Evolutionary conservation across 371 early-diverging fungal species (phyloP), one percentile per base, ranked within the genome.

Genomic region (Fennellomyces sp.): DNA sequence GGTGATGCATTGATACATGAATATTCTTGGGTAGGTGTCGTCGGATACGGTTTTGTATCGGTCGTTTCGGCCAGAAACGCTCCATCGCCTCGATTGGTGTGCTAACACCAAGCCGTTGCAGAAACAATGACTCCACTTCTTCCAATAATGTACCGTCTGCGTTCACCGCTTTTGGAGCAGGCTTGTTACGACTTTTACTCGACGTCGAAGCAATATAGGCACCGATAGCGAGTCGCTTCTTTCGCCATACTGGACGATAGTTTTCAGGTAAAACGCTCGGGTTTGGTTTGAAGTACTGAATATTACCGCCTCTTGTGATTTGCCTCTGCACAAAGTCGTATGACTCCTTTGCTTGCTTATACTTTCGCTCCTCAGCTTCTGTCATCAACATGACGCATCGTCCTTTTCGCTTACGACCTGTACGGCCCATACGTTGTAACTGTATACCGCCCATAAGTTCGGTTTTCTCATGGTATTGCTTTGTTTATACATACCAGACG

Each of bases 381-480:
- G 94, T 86, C 31, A 97, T 73, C 17, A 97, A 73, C 39, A 95
- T 71, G 15, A 91, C 82, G 48, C 95, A 90, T 23, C 82, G 79
- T 12, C 98, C 98, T 33, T 88, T 73, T 12, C 98, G 89, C 42
- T 94, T 92, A 25, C 98, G 84, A 3, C 98, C 98, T 5, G 98
- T 97, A 21, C 98, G 85, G 15, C 98, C 98, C 85, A 95, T 92
- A 19, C 98, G 84, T 73, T 97, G 97, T 1, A 93, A 64, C 31
- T 19, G 56, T 33, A 35, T 17, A 39, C 27, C 12, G 8, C 45
- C 15, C 10, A n/a, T 2, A 52, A n/a, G n/a, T n/a, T n/a, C n/a
- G n/a, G n/a, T n/a, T n/a, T n/a, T n/a, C n/a, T n/a, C n/a, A n/a
- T n/a, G n/a, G n/a, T n/a, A n/a, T n/a, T n/a, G n/a, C n/a, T n/a